Evolutionary conservation across 2,329 filamentous ascomycete genomes (phyloP).

Genomic region (Diaporthe citrichinensis): DNA sequence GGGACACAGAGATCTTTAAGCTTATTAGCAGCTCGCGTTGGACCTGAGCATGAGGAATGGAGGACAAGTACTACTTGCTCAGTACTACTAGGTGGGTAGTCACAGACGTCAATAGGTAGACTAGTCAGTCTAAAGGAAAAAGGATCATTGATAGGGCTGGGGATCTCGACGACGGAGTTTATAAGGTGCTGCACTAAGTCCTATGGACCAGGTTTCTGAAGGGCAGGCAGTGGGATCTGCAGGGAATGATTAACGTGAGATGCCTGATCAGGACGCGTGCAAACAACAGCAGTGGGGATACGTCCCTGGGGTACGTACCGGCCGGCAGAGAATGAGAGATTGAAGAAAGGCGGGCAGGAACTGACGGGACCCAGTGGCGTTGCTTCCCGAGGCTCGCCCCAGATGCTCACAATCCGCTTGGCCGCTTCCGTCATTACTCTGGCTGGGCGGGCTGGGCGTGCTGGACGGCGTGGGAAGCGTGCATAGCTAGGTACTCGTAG

Average conservation of each 20-base stretch:
- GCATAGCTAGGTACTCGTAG: too few relatives aligned
- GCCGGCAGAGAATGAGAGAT: neutral
- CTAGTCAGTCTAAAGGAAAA: neutral
- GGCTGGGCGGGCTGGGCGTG: neutral
- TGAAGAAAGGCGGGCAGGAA: neutral
- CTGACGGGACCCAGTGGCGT: constrained; percentile 10
- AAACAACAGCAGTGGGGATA: neutral
- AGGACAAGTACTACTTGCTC: neutral
- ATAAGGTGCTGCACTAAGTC: neutral
- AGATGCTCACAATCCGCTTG: constrained; percentile 21
- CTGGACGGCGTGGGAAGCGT: neutral
- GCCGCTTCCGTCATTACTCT: constrained; percentile 25
- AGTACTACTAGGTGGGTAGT: neutral
- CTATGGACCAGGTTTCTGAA: neutral
- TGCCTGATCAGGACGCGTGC: neutral
- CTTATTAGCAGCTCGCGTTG: neutral
- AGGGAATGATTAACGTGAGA: neutral
- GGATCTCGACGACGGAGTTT: neutral
- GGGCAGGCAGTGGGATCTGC: constrained; percentile 22
- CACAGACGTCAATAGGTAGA: neutral
- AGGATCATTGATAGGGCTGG: constrained; percentile 1
- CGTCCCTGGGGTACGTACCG: neutral
- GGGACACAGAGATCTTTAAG: neutral
- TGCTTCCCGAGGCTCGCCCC: constrained; percentile 21
- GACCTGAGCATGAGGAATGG: neutral